phyloP scores from a whole-genome alignment of 495 filamentous ascomycete genomes.

The Endocarpon pusillum region DNA sequence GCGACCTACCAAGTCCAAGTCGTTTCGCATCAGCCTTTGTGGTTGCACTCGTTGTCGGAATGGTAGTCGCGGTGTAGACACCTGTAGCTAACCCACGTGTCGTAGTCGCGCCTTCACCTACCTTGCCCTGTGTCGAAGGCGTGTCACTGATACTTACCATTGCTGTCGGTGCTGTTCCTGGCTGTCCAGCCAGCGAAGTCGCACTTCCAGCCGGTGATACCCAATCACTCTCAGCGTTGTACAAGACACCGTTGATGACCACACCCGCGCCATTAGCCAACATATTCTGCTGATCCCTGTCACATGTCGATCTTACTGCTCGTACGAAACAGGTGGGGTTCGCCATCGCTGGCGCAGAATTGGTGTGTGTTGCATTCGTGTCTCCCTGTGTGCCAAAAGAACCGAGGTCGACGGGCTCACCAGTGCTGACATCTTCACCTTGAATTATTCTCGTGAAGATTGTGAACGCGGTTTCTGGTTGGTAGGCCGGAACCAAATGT shows the following conservation, averaged over 20 bases:
- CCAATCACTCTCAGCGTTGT: constrained; percentile 26
- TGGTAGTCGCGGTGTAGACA: constrained; percentile 19
- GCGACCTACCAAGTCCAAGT: too few species aligned
- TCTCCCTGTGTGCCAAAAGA: constrained; percentile 37
- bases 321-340: constrained; percentile 41
- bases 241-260: constrained; percentile 27
- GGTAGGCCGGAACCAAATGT: constrained; percentile 30
- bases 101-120: constrained; percentile 8
- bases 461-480: constrained; percentile 19
- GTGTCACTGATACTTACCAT: constrained; percentile 4
- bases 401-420: constrained; percentile 27
- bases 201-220: constrained; percentile 16
- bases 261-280: constrained; percentile 25
- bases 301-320: constrained; percentile 31
- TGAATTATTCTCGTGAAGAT: constrained; percentile 14
- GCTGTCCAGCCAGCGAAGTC: constrained; percentile 14
- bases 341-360: constrained; percentile 23
- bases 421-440: constrained; percentile 20
- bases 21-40: too few species aligned
- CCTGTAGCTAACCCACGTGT: constrained; percentile 16
- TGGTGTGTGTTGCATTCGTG: constrained; percentile 26
- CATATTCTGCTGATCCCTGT: constrained; percentile 23
- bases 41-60: constrained; percentile 11
- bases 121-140: constrained; percentile 4
- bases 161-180: constrained; percentile 14